These are phyloP conservation scores for Fusarium longipes DNA, from an alignment of 2,329 filamentous ascomycete species.

Conservation along the genomic window DNA sequence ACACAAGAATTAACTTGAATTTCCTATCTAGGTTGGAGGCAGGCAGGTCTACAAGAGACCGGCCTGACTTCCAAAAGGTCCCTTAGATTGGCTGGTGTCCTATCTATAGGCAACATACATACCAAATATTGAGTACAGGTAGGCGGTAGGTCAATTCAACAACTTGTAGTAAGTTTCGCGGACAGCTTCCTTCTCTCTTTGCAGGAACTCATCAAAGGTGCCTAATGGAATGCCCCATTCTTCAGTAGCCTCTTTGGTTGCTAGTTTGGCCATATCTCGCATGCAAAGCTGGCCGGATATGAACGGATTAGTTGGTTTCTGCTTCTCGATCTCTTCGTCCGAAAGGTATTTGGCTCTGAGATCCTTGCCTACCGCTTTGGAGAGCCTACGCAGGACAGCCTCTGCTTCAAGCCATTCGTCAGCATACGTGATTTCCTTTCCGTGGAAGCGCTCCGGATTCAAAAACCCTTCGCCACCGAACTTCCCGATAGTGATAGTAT, in stretches of 20 bases:
- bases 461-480: conserved; percentile 58
- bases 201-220: conserved; percentile 58
- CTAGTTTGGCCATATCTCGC: conserved; percentile 50
- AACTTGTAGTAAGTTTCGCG: conserved; percentile 46
- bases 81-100: no score
- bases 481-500: conserved; percentile 59
- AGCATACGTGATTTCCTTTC: conserved; percentile 54
- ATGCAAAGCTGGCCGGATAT: conserved; percentile 53
- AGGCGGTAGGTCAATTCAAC: no score
- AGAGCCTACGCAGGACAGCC: conserved; percentile 53
- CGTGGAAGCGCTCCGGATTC: conserved; percentile 55
- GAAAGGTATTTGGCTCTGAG: conserved; percentile 54
- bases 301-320: conserved; percentile 53
- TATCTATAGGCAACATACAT: no score
- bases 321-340: conserved; percentile 54
- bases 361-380: conserved; percentile 49
- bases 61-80: no score
- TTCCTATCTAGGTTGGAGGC: no score
- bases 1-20: no score
- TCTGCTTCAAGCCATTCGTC: conserved; percentile 54
- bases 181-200: conserved; percentile 52
- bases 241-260: conserved; percentile 52
- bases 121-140: no score
- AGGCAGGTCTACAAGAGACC: no score
- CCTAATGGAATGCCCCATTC: conserved; percentile 55